A percentile compares a stretch with the other conserved stretches of the same genome.
phyloP scores from a whole-genome alignment of 1,284 basidiomycete genomes.

The Rhodofomes roseus region DNA sequence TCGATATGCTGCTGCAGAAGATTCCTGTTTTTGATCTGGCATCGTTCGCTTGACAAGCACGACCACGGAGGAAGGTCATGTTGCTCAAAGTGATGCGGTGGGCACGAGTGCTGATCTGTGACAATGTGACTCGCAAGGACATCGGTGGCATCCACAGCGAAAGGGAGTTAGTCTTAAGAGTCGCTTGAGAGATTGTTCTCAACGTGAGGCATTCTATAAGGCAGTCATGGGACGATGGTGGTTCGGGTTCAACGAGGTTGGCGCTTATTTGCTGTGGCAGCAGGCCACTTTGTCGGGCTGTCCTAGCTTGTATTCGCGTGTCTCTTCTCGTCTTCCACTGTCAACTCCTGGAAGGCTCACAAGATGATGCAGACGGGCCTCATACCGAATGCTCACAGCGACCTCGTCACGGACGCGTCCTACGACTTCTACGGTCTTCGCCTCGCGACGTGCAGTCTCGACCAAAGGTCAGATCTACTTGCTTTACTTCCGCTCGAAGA shows the following conservation, averaged over 20 bases:
- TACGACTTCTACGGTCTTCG: constrained; percentile 89
- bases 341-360: too few species aligned
- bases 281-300: neutral
- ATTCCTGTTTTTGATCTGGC: neutral
- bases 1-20: neutral
- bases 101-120: too few species aligned
- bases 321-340: too few species aligned
- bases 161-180: too few species aligned
- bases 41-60: constrained; percentile 8
- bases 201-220: too few species aligned
- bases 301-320: too few species aligned
- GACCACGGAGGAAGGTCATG: neutral
- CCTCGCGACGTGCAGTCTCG: constrained; percentile 73
- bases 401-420: constrained; percentile 77
- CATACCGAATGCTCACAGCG: constrained; percentile 70
- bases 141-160: too few species aligned
- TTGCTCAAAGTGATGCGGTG: constrained; percentile 8
- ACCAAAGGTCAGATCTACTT: constrained; percentile 56
- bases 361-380: constrained; percentile 73
- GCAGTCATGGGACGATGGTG: neutral
- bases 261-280: neutral
- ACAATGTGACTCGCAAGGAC: too few species aligned
- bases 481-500: constrained; percentile 1
- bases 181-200: too few species aligned
- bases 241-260: neutral